These are phyloP conservation scores for Apiospora saccharicola DNA, from an alignment of 2,329 filamentous ascomycete species.

Conservation along the genomic window DNA sequence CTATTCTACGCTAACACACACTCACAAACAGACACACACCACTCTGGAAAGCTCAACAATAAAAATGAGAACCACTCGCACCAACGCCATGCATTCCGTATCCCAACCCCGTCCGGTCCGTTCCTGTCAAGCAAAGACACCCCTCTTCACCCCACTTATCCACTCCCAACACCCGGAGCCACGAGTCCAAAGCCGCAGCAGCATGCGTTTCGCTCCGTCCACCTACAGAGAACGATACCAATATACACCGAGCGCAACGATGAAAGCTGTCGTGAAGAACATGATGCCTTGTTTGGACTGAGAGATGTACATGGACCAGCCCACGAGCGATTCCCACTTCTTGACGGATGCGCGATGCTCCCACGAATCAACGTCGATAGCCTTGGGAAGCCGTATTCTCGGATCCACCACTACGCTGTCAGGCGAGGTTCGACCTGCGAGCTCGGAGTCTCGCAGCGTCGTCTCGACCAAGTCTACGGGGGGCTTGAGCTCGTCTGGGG, in stretches of 20 bases:
- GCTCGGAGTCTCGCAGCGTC: constrained; percentile 25
- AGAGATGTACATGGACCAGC: constrained; percentile 63
- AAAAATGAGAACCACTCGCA: neutral
- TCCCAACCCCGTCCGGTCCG: neutral
- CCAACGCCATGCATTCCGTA: constrained; percentile 17
- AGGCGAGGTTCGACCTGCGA: neutral
- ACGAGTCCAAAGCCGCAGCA: neutral
- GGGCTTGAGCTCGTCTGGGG: constrained; percentile 46
- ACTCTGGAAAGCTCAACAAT: neutral
- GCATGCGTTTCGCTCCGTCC: neutral
- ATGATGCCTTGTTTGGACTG: constrained; percentile 59
- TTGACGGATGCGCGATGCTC: constrained; percentile 49
- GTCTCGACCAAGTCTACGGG: constrained; percentile 39
- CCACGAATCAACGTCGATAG: constrained; percentile 64
- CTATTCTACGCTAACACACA: neutral
- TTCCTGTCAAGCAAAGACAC: neutral
- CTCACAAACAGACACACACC: neutral
- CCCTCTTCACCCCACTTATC: neutral
- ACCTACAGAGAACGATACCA: constrained; percentile 46
- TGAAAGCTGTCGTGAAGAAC: constrained; percentile 52
- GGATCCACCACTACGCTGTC: constrained; percentile 32
- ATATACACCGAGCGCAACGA: constrained; percentile 53
- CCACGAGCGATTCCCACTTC: constrained; percentile 47
- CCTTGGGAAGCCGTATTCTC: constrained; percentile 52
- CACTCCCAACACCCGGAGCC: neutral